Percentiles rank a stretch among this genome's conserved stretches.
These are phyloP conservation scores for Lepraria neglecta DNA, from an alignment of 495 filamentous ascomycete species.

Conservation along the genomic window DNA sequence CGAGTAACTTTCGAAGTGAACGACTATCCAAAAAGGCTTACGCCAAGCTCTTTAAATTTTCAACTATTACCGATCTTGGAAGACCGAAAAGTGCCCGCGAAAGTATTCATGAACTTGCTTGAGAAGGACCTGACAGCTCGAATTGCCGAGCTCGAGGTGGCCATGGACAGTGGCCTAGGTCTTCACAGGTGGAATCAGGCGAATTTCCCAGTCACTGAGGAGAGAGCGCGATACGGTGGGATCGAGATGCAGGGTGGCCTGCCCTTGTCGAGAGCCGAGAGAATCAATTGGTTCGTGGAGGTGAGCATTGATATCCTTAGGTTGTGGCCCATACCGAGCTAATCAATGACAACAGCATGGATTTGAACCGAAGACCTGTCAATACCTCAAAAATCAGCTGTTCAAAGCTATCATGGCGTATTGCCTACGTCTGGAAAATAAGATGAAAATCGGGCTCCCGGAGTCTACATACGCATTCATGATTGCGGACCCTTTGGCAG, in stretches of 20 bases:
- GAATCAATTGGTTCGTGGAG: conserved; percentile 50
- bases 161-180: conserved; percentile 44
- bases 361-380: conserved; percentile 55
- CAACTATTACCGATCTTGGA: conserved; percentile 75
- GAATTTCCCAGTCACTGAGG: conserved; percentile 26
- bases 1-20: conserved; percentile 70
- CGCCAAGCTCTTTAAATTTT: conserved; percentile 60
- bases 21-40: conserved; percentile 54
- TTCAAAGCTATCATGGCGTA: conserved; percentile 48
- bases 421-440: conserved; percentile 50
- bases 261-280: conserved; percentile 47
- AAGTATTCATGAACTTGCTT: conserved; percentile 49
- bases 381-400: conserved; percentile 53
- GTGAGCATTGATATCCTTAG: conserved; percentile 25
- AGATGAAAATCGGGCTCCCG: conserved; percentile 64
- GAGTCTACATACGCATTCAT: conserved; percentile 75
- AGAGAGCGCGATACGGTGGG: conserved; percentile 26
- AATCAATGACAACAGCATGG: conserved; percentile 38
- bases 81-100: conserved; percentile 50
- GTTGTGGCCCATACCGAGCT: neutral
- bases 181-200: conserved; percentile 54
- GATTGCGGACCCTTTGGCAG: conserved; percentile 68
- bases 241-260: conserved; percentile 46
- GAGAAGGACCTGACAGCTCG: conserved; percentile 52
- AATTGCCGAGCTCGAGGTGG: conserved; percentile 52